These are phyloP conservation scores for Pythium vanterpoolii DNA, from an alignment of 352 stramenopile genomes.

Conservation along the genomic window DNA sequence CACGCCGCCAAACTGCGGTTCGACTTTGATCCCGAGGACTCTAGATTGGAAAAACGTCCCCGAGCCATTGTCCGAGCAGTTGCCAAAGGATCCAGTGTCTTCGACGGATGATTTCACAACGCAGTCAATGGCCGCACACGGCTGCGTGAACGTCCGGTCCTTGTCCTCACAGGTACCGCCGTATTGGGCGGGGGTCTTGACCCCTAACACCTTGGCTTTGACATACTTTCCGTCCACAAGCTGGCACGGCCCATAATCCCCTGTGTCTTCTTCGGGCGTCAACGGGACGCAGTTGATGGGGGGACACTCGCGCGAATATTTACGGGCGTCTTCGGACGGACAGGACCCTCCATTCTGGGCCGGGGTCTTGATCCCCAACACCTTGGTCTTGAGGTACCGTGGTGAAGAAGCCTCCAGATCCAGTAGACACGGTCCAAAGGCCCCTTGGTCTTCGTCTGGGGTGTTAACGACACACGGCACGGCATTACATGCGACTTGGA, in stretches of 20 bases:
- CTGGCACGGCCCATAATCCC: neutral
- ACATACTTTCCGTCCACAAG: neutral
- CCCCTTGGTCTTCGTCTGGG: neutral
- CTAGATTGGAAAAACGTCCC: too few relatives aligned
- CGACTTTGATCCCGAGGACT: too few relatives aligned
- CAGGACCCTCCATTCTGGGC: neutral
- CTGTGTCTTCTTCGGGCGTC: neutral
- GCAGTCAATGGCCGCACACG: constrained; percentile 1
- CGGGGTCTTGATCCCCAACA: neutral
- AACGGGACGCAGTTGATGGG: neutral
- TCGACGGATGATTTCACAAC: neutral
- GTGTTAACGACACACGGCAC: constrained; percentile 2
- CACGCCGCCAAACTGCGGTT: too few relatives aligned
- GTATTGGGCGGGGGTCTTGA: neutral
- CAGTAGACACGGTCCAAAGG: neutral
- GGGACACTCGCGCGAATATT: neutral
- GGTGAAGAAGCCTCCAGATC: too few relatives aligned
- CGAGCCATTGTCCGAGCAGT: neutral
- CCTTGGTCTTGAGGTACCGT: neutral
- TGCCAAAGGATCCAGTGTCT: neutral
- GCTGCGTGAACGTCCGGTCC: neutral
- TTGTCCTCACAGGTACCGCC: neutral
- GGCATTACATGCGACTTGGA: neutral
- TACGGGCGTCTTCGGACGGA: neutral
- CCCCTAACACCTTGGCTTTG: constrained; percentile 2